These are phyloP conservation scores for Rhynchosporium graminicola DNA, from an alignment of 2,329 filamentous ascomycete species.

Conservation along the genomic window DNA sequence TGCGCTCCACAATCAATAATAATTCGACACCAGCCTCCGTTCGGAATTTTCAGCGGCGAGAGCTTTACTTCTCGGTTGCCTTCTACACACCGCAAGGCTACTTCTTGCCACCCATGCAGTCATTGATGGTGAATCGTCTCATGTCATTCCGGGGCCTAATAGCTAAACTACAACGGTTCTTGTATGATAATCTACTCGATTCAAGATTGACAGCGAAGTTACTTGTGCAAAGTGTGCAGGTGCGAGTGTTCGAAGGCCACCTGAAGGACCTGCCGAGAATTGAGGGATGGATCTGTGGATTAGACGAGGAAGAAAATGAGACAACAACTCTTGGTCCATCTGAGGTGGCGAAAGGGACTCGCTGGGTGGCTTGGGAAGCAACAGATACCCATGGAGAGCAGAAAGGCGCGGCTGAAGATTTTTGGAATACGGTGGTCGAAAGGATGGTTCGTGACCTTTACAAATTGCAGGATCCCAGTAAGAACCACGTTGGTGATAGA, in stretches of 20 bases:
- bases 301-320: background rate
- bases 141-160: background rate
- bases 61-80: background rate
- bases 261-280: background rate
- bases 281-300: background rate
- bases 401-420: background rate
- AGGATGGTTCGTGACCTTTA: background rate
- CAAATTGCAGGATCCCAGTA: background rate
- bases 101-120: background rate
- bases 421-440: background rate
- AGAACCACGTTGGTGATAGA: background rate
- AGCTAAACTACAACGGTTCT: background rate
- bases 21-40: no score
- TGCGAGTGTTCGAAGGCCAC: background rate
- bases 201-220: background rate
- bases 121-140: background rate
- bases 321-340: no score
- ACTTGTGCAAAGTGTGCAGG: conserved; percentile 3
- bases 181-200: background rate
- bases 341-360: background rate
- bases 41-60: background rate
- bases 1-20: background rate
- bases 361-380: conserved; percentile 6
- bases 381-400: background rate
- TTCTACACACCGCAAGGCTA: background rate